Evolutionary conservation across 495 filamentous ascomycete species (phyloP), one percentile per base, ranked within the genome.

Genomic region (Patellaria atrata): DNA sequence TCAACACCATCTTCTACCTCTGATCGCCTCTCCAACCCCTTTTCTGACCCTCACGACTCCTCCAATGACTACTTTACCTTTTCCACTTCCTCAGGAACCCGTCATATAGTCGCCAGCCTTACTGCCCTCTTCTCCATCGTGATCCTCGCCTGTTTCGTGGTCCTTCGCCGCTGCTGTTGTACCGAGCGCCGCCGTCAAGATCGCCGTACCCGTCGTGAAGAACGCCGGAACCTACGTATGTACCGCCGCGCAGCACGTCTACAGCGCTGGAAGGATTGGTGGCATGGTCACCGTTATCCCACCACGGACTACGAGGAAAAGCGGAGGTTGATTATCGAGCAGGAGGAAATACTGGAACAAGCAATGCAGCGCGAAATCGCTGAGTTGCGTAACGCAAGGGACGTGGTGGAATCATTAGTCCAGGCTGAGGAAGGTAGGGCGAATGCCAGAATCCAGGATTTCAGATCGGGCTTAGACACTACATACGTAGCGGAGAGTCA

Each of bases 311-410:
- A 59, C 38, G 59, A 62, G 27, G 58, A 62, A 35, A 62, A 62
- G 46, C 52, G 49, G 6, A 32, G 40, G 8, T 44, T 61, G 16
- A 55, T 62, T 31, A 34, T 50, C 15, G 31, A 38, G 6, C 59
- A 61, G 41, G 59, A 62, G 28, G 39, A 34, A 22, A 41, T 56
- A 32, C 44, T 61, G 8, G 58, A 59, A 34, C 45, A 48, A 12
- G 50, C 56, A 15, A 61, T 62, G 58, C 58, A 59, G 35, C 56
- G 52, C 9, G 58, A 62, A 39, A 58, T 62, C 35, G 38, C 44
- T 3, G 48, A 53, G 28, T 42, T 62, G 7, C 40, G 50, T 7
- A 36, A 47, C 5, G 56, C 54, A 3, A 48, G 53, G 25, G 47
- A 45, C 15, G 50, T 56, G 25, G 55, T 59, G 2, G 45, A 47